Evolutionary conservation across 2,329 filamentous ascomycete genomes (phyloP).

Genomic region (Dichotomopilus funicola): DNA sequence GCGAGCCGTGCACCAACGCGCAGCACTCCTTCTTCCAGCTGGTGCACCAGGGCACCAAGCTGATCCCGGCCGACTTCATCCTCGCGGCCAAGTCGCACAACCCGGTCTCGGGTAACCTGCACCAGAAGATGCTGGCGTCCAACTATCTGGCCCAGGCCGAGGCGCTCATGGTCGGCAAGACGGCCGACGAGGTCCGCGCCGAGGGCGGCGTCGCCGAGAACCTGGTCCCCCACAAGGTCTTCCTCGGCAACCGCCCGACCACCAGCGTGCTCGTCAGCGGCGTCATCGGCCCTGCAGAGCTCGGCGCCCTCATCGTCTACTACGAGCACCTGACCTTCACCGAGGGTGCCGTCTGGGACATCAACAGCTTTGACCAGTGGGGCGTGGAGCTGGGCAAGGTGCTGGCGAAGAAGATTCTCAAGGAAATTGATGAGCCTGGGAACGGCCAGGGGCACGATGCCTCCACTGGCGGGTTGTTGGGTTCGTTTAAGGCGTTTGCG

Average conservation of each 20-base stretch:
- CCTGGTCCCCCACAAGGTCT: constrained; percentile 96
- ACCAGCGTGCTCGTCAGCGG: constrained; percentile 87
- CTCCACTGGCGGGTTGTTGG: constrained; percentile 83
- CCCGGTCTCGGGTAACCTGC: constrained; percentile 82
- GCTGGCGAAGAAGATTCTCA: constrained; percentile 83
- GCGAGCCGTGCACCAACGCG: constrained; percentile 96
- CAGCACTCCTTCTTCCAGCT: constrained; percentile 99
- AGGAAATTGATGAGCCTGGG: constrained; percentile 75
- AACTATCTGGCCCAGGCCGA: constrained; percentile 90
- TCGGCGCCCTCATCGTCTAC: constrained; percentile 94
- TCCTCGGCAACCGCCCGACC: constrained; percentile 94
- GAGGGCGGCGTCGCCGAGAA: constrained; percentile 63
- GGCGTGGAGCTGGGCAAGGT: constrained; percentile 97
- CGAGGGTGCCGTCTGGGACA: constrained; percentile 97
- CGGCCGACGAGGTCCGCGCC: constrained; percentile 67
- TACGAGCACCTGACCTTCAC: constrained; percentile 99
- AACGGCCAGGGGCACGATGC: constrained; percentile 70
- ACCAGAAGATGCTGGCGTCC: constrained; percentile 92
- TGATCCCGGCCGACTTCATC: constrained; percentile 98
- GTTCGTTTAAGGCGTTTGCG: constrained; percentile 77
- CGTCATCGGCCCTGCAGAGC: constrained; percentile 86
- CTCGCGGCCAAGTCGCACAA: constrained; percentile 95
- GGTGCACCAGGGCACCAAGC: constrained; percentile 96
- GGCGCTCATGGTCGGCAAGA: constrained; percentile 87
- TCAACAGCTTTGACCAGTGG: constrained; percentile 99